A percentile compares a stretch with the other conserved stretches of the same genome.
Evolutionary conservation across 495 filamentous ascomycete species (phyloP).

Genomic region (Diplogelasinospora grovesii): DNA sequence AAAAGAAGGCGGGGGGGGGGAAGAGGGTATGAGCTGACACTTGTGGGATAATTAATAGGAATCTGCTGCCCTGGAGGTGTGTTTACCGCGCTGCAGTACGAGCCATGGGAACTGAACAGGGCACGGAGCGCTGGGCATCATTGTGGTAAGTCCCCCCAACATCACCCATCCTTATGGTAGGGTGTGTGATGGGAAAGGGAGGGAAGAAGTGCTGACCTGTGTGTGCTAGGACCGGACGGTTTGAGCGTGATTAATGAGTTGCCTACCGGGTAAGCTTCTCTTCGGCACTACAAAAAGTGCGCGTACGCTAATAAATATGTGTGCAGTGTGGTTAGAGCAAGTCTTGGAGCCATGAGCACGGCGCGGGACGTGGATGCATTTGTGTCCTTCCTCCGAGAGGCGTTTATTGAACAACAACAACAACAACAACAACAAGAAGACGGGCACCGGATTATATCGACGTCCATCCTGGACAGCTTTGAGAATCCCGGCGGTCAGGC

Average conservation of each 20-base stretch:
- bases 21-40: constrained; percentile 40
- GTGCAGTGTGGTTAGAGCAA: constrained; percentile 54
- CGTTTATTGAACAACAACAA: constrained; percentile 31
- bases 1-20: constrained; percentile 45
- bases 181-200: too few relatives aligned
- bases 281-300: not conserved
- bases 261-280: constrained; percentile 21
- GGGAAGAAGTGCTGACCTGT: constrained; percentile 51
- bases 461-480: too few relatives aligned
- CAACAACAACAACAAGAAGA: constrained; percentile 6
- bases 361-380: constrained; percentile 52
- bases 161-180: too few relatives aligned
- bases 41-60: constrained; percentile 27
- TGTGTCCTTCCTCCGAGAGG: constrained; percentile 48
- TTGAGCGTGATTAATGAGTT: constrained; percentile 26
- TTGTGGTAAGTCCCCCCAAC: constrained; percentile 34
- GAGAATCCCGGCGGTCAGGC: too few relatives aligned
- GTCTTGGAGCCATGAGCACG: constrained; percentile 68
- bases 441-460: too few relatives aligned
- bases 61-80: constrained; percentile 42
- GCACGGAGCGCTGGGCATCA: constrained; percentile 58
- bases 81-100: constrained; percentile 38
- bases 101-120: constrained; percentile 54
- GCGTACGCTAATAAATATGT: constrained; percentile 8
- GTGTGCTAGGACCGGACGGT: constrained; percentile 15